Evolutionary conservation across 2,329 filamentous ascomycete genomes (phyloP).

Genomic region (Elsinoe ampelina): DNA sequence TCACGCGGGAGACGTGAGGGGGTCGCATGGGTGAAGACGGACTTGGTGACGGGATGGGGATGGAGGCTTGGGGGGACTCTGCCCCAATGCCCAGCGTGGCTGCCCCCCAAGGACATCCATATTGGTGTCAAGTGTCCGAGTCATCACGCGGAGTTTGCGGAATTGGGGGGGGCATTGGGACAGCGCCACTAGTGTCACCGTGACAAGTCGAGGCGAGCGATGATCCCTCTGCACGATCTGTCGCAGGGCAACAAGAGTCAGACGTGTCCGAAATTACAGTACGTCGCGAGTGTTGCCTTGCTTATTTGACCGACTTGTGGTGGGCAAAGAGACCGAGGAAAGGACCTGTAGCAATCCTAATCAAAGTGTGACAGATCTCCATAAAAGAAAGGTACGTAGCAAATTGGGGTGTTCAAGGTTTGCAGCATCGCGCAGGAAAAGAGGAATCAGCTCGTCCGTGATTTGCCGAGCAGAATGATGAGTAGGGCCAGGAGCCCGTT

Average conservation of each 20-base stretch:
- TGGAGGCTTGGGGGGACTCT: too few relatives aligned
- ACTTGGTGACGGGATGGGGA: not conserved
- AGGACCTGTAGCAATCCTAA: not conserved
- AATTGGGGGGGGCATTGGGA: not conserved
- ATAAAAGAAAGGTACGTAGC: not conserved
- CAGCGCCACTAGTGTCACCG: not conserved
- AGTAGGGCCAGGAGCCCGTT: not conserved
- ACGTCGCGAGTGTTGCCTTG: not conserved
- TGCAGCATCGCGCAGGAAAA: too few relatives aligned
- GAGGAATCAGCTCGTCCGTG: not conserved
- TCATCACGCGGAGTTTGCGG: not conserved
- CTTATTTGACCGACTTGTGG: not conserved
- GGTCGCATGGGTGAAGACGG: not conserved
- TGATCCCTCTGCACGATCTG: not conserved
- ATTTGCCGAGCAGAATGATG: not conserved
- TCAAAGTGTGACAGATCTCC: not conserved
- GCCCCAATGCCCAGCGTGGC: not conserved
- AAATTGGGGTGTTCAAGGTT: not conserved
- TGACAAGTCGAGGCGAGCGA: not conserved
- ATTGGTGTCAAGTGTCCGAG: not conserved
- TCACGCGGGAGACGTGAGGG: not conserved
- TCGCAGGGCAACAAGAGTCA: not conserved
- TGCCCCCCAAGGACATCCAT: not conserved
- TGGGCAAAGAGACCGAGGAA: not conserved
- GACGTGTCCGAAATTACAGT: not conserved